A percentile compares a stretch with the other conserved stretches of the same genome.
phyloP scores from a whole-genome alignment of 108 stramenopile species.

The Skeletonema costatum region DNA sequence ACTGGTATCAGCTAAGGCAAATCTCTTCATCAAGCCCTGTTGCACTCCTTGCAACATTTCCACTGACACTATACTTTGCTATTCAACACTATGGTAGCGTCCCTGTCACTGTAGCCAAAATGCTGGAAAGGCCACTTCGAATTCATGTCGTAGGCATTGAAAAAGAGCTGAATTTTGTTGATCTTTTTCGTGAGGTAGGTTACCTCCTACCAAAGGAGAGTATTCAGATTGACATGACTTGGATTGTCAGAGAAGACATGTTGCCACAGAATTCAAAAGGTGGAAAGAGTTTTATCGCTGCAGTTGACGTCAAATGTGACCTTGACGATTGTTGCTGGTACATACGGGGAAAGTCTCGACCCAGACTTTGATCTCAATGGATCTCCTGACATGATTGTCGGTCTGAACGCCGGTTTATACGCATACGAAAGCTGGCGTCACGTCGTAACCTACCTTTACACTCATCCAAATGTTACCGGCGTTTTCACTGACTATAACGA shows the following conservation, averaged over 20 bases:
- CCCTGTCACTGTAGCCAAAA: conserved; percentile 76
- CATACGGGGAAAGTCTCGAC: conserved; percentile 76
- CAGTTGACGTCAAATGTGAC: conserved; percentile 50
- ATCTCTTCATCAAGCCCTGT: conserved; percentile 70
- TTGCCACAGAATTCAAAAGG: conserved; percentile 48
- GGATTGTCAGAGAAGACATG: conserved; percentile 85
- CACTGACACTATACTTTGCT: conserved; percentile 79
- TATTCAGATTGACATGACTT: conserved; percentile 70
- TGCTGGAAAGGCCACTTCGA: conserved; percentile 73
- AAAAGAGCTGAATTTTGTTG: conserved; percentile 90
- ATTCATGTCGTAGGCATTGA: conserved; percentile 87
- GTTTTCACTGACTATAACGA: conserved; percentile 93
- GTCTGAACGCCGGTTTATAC: conserved; percentile 85
- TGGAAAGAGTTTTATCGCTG: conserved; percentile 36
- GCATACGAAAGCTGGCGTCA: conserved; percentile 87
- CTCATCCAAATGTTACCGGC: conserved; percentile 61
- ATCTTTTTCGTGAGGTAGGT: conserved; percentile 75
- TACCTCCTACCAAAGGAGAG: conserved; percentile 65
- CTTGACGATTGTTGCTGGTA: conserved; percentile 64
- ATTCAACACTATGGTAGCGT: conserved; percentile 70
- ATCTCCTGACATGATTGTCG: conserved; percentile 86
- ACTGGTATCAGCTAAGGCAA: conserved; percentile 72
- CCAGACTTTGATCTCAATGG: conserved; percentile 88
- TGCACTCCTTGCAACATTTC: conserved; percentile 77
- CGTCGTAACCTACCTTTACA: conserved; percentile 68